phyloP scores from a whole-genome alignment of 148 eudicot genomes.

The Polygonum aviculare region DNA sequence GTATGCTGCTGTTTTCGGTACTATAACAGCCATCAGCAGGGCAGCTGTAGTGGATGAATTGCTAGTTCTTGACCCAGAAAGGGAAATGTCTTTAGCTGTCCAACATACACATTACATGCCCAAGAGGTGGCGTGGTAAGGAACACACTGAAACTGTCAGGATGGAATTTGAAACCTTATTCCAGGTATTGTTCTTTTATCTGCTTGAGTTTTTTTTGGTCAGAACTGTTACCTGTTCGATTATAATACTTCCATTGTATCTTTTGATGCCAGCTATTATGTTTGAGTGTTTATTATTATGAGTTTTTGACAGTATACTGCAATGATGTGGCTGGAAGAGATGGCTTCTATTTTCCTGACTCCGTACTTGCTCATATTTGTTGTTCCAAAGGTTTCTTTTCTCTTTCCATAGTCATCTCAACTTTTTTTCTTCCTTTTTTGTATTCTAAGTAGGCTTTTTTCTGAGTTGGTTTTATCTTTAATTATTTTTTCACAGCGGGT shows the following conservation, averaged over 20 bases:
- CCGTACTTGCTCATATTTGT: slow-evolving; percentile 82
- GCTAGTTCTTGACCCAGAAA: slow-evolving; percentile 82
- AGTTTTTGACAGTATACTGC: slow-evolving; percentile 60
- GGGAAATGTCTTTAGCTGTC: slow-evolving; percentile 69
- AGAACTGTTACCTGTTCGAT: not conserved
- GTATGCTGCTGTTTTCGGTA: slow-evolving; percentile 93
- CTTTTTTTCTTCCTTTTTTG: not conserved
- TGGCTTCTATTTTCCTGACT: slow-evolving; percentile 91
- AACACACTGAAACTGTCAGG: slow-evolving; percentile 55
- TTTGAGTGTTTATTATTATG: not conserved
- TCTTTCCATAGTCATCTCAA: not conserved
- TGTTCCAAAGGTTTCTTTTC: slow-evolving; percentile 61
- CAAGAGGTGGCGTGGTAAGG: slow-evolving; percentile 94
- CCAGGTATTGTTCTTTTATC: slow-evolving; percentile 42
- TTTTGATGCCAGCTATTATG: not conserved
- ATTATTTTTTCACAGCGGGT: slow-evolving; percentile 48
- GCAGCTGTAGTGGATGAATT: slow-evolving; percentile 21
- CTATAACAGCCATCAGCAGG: slow-evolving; percentile 18
- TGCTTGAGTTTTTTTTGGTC: not conserved
- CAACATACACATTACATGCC: slow-evolving; percentile 90
- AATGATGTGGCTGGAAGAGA: slow-evolving; percentile 94
- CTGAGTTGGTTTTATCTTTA: not conserved
- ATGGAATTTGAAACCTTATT: slow-evolving; percentile 83
- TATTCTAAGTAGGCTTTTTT: not conserved
- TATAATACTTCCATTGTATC: not conserved